These are phyloP conservation scores for Lumnitzera racemosa DNA, from an alignment of 345 rosid species.

Conservation along the genomic window DNA sequence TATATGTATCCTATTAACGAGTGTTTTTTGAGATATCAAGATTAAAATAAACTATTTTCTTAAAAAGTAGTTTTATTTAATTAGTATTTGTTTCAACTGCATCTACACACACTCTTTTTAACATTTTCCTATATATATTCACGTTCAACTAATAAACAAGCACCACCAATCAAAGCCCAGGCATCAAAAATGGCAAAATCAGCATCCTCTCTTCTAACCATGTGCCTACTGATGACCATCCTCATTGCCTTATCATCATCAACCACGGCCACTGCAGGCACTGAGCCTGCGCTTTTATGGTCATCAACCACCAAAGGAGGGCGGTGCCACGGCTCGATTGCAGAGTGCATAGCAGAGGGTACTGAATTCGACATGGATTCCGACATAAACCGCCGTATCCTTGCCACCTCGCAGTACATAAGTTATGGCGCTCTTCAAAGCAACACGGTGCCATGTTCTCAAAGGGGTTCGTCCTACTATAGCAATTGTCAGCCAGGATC, in stretches of 20 bases:
- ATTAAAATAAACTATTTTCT: too few species aligned
- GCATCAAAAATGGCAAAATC: constrained; percentile 30
- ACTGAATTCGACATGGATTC: constrained; percentile 51
- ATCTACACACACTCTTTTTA: too few species aligned
- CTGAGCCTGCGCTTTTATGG: constrained; percentile 31
- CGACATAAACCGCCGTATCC: constrained; percentile 61
- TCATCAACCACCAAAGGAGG: constrained; percentile 8
- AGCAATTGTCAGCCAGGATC: constrained; percentile 63
- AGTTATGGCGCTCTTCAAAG: constrained; percentile 70
- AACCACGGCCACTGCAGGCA: constrained; percentile 10
- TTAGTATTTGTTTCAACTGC: too few species aligned
- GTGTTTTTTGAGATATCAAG: too few species aligned
- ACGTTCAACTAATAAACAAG: neutral
- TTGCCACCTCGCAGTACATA: constrained; percentile 61
- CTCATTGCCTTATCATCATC: constrained; percentile 17
- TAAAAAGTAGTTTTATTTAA: too few species aligned
- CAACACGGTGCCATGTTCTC: constrained; percentile 68
- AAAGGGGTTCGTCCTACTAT: constrained; percentile 80
- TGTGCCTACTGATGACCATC: constrained; percentile 14
- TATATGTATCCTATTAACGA: too few species aligned
- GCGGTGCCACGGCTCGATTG: constrained; percentile 52
- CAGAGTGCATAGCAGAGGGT: constrained; percentile 39
- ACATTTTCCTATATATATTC: too few species aligned
- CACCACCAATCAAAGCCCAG: neutral
- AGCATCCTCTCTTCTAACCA: constrained; percentile 14